A percentile compares a stretch with the other conserved stretches of the same genome.
These are phyloP conservation scores for Linum trigynum DNA, from an alignment of 345 rosid genomes.

Conservation along the genomic window DNA sequence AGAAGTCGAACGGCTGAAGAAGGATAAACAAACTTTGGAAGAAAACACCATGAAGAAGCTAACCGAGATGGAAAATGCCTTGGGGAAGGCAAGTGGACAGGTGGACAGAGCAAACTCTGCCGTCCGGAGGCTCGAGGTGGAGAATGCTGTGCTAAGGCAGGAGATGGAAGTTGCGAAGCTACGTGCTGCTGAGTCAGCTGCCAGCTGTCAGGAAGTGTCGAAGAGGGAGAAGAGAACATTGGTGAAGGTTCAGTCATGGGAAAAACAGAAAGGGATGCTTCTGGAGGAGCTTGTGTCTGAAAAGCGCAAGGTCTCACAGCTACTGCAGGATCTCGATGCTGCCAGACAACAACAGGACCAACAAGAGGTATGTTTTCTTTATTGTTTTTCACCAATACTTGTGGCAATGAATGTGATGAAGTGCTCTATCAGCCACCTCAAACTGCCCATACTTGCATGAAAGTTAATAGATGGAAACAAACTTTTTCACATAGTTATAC, in stretches of 20 bases:
- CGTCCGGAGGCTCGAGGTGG: conserved; percentile 69
- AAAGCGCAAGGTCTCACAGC: conserved; percentile 40
- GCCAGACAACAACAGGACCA: conserved; percentile 40
- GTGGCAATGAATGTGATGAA: not conserved
- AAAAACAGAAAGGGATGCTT: conserved; percentile 53
- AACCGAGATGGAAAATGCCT: conserved; percentile 76
- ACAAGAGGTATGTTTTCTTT: conserved; percentile 39
- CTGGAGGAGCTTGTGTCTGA: conserved; percentile 67
- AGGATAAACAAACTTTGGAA: conserved; percentile 67
- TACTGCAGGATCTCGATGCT: conserved; percentile 41
- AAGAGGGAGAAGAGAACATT: conserved; percentile 64
- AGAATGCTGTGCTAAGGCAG: conserved; percentile 51
- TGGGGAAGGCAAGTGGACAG: conserved; percentile 70
- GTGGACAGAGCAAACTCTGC: conserved; percentile 61
- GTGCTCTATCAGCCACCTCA: not conserved
- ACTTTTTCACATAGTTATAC: not conserved
- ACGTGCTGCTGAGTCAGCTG: conserved; percentile 62
- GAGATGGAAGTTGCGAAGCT: conserved; percentile 68
- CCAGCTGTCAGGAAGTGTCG: conserved; percentile 59
- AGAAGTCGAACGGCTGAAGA: conserved; percentile 75
- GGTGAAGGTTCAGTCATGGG: conserved; percentile 67
- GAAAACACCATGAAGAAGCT: conserved; percentile 78
- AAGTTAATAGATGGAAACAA: not conserved
- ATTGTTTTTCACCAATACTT: conserved; percentile 1
- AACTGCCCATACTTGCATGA: not conserved